Base-by-base conservation (phyloP, 306 rosid species). In the Prunus fruticosa region DNA sequence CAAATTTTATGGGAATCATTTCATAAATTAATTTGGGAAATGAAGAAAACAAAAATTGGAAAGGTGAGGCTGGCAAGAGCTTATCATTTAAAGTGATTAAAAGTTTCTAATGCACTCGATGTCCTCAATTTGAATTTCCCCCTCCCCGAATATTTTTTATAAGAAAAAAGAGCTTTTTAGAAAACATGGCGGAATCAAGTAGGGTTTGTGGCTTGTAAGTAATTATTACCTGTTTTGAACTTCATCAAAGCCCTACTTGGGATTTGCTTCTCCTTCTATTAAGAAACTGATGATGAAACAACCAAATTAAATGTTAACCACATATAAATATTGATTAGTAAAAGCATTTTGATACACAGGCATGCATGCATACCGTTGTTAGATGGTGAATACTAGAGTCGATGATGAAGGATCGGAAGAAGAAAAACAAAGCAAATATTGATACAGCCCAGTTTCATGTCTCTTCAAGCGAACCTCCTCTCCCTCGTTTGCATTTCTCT, bases 401-500 rank as follows among this genome's bases (percentile, higher is more conserved):
- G 72, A 90, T 87, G 86, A 71, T 3, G 58, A 84, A 85, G 73
- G 93, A 81, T 20, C 82, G 22, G 8, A 76, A 0, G 65, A 90
- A 73, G 71, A 90, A 38, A 72, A 83, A 67, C 78, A 87, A 80
- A 49, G 84, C 80, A 69, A 81, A 67, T 3, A 80, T 34, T 10
- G 96, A 74, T 11, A 90, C 83, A 60, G 93, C 91, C 93, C 96
- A 90, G 71, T 93, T 90, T 54, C 93, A 83, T 0, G 96, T 85
- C 2, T 82, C 81, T 84, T 90, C 89, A 50, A 90, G 90, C 38
- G 86, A 75, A 49, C 82, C 80, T 54, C 14, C 11, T 84, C 4
- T 64, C 22, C 52, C 73, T n/a, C n/a, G n/a, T n/a, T n/a, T n/a
- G n/a, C n/a, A n/a, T n/a, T n/a, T n/a, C 16, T 19, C 6, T 15